These are phyloP conservation scores for Teratosphaeria pseudoeucalypti DNA, from an alignment of 2,329 filamentous ascomycete species.

Conservation along the genomic window DNA sequence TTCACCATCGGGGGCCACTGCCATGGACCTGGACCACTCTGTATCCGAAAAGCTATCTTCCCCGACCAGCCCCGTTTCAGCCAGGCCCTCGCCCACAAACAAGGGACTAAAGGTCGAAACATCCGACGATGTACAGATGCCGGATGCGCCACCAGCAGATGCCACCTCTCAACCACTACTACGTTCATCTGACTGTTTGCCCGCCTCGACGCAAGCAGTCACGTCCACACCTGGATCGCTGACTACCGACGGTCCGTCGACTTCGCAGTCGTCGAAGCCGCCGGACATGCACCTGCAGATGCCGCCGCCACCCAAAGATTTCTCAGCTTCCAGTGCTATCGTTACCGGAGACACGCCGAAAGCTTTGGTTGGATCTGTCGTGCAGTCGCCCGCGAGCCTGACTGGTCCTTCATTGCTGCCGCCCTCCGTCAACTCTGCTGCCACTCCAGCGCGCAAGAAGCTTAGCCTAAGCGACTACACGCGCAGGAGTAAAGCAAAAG, in stretches of 20 bases:
- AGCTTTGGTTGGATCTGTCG: conserved; percentile 7
- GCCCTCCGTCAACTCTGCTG: conserved; percentile 30
- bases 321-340: conserved; percentile 15
- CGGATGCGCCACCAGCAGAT: conserved; percentile 8
- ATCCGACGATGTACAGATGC: conserved; percentile 11
- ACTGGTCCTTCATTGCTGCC: conserved; percentile 18
- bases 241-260: background rate
- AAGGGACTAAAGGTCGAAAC: background rate
- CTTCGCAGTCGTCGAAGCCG: conserved; percentile 6
- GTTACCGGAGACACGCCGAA: conserved; percentile 6
- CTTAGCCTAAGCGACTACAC: conserved; percentile 43
- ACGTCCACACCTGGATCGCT: background rate
- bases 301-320: conserved; percentile 21
- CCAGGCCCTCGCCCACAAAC: background rate
- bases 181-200: background rate
- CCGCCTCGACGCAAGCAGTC: background rate
- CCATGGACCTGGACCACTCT: conserved; percentile 12
- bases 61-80: background rate
- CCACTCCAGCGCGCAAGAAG: conserved; percentile 38
- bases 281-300: conserved; percentile 22
- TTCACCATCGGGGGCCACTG: background rate
- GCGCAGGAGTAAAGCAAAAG: conserved; percentile 30
- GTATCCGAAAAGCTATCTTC: background rate
- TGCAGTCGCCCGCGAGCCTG: conserved; percentile 17
- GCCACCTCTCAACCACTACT: background rate